These are phyloP conservation scores for Asterophora lycoperdoides DNA, from an alignment of 768 basidiomycete species.

Conservation along the genomic window DNA sequence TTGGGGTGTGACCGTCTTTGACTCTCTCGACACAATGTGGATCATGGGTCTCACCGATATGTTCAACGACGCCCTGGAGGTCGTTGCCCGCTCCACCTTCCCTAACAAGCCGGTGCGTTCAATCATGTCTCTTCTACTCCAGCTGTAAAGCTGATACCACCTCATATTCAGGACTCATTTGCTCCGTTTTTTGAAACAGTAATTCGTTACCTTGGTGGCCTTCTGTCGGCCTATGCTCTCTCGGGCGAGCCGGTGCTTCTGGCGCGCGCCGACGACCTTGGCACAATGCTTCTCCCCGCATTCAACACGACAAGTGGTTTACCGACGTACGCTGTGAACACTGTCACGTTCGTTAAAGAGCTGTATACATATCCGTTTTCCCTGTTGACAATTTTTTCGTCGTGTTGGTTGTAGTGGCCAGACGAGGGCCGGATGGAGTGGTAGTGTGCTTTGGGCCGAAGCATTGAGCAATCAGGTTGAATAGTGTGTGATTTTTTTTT, in stretches of 20 bases:
- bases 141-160: constrained; percentile 7
- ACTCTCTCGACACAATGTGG: constrained; percentile 80
- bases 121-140: not conserved
- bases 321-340: constrained; percentile 65
- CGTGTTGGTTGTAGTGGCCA: constrained; percentile 27
- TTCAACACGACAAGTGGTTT: constrained; percentile 70
- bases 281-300: constrained; percentile 58
- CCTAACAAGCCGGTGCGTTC: constrained; percentile 29
- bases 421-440: constrained; percentile 30
- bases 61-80: constrained; percentile 55
- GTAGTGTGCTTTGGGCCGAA: constrained; percentile 36
- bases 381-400: not conserved
- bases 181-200: constrained; percentile 73
- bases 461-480: constrained; percentile 62
- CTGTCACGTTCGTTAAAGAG: constrained; percentile 39
- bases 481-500: constrained; percentile 30
- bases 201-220: constrained; percentile 81
- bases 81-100: constrained; percentile 47
- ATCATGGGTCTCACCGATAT: constrained; percentile 70
- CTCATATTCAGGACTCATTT: constrained; percentile 21
- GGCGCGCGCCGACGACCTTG: constrained; percentile 70
- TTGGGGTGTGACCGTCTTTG: constrained; percentile 71
- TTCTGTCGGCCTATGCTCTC: constrained; percentile 75
- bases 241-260: constrained; percentile 61
- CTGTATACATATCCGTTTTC: not conserved